A percentile compares a stretch with the other conserved stretches of the same genome.
Evolutionary conservation across 768 basidiomycete species (phyloP).

Genomic region (Pleurotus tuoliensis): DNA sequence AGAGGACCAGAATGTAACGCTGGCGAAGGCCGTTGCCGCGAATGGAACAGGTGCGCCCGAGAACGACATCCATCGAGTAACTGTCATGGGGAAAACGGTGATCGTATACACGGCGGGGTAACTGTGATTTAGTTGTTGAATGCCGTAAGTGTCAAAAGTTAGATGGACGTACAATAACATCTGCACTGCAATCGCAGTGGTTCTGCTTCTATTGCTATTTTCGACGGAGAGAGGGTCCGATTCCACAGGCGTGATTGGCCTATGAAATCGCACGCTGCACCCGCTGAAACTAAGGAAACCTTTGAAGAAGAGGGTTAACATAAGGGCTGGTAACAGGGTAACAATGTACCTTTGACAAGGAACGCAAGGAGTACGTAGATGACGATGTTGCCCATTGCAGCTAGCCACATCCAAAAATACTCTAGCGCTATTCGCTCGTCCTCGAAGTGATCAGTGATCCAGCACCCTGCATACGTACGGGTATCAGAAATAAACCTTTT

Average conservation of each 20-base stretch:
- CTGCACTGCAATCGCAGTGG: constrained; percentile 24
- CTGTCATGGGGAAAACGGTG: constrained; percentile 9
- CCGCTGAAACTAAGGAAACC: constrained; percentile 24
- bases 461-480: constrained; percentile 32
- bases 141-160: not conserved
- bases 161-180: constrained; percentile 36
- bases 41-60: constrained; percentile 26
- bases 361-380: constrained; percentile 35
- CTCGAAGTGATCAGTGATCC: constrained; percentile 30
- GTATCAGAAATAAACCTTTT: not conserved
- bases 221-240: not conserved
- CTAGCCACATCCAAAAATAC: constrained; percentile 41
- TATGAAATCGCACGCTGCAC: constrained; percentile 17
- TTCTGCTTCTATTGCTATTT: constrained; percentile 1
- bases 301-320: not conserved
- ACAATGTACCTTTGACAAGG: constrained; percentile 23
- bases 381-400: constrained; percentile 30
- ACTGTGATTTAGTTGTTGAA: constrained; percentile 10
- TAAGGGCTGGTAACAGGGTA: not conserved
- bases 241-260: not conserved
- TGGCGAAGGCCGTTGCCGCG: constrained; percentile 24
- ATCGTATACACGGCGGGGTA: constrained; percentile 26
- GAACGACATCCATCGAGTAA: constrained; percentile 13
- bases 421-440: constrained; percentile 35
- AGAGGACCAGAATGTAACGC: constrained; percentile 6